Conservation (phyloP, 371 early-diverging fungal genomes). For the Apophysomyces trapeziformis region DNA sequence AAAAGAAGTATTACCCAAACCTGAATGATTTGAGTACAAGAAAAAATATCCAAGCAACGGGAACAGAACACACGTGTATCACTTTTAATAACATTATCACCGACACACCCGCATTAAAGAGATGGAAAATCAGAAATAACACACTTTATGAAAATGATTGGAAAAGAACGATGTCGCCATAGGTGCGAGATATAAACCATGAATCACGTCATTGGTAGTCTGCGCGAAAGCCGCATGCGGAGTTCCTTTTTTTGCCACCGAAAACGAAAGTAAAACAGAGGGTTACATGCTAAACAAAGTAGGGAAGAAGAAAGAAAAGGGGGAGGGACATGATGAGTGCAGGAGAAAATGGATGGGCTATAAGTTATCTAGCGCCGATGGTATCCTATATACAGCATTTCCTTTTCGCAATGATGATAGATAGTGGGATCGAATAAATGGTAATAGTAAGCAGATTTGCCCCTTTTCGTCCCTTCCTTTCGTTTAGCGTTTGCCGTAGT, state of each 20-base stretch:
- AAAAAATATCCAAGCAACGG: background rate
- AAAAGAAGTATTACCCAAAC: background rate
- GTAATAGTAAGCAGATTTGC: background rate
- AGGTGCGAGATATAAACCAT: background rate
- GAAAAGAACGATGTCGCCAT: constrained; percentile 11
- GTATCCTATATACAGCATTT: too few relatives aligned
- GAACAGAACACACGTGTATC: background rate
- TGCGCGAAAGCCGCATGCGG: background rate
- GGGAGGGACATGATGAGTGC: background rate
- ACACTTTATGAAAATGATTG: constrained; percentile 5
- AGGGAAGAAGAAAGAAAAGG: background rate
- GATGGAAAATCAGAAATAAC: constrained; percentile 5
- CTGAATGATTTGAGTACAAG: background rate
- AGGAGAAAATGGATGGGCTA: too few relatives aligned
- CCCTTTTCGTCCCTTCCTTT: background rate
- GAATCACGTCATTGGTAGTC: background rate
- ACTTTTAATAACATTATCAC: background rate
- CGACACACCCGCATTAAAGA: background rate
- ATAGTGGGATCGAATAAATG: background rate
- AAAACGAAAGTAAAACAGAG: background rate
- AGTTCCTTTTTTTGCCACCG: constrained; percentile 4
- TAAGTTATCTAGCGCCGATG: too few relatives aligned
- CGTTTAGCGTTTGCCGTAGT: constrained; percentile 57
- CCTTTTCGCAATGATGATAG: background rate
- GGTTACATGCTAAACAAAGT: too few relatives aligned